phyloP scores from a whole-genome alignment of 2,329 filamentous ascomycete genomes.

The Fragosphaeria purpurea region DNA sequence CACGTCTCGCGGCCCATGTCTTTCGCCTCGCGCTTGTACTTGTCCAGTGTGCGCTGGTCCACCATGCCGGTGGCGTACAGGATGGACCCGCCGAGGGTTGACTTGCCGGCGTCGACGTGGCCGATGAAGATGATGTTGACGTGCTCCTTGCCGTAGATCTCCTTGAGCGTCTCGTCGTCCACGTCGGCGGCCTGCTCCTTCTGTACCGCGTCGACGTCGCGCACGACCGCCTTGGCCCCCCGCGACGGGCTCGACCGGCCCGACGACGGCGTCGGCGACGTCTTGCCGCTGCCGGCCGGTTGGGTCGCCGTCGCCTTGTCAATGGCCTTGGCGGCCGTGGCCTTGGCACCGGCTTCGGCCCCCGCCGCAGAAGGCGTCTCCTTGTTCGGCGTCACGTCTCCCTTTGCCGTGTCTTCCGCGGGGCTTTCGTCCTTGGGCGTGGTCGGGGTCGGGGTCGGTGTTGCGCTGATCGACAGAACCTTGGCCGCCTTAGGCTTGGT shows the following conservation, averaged over 20 bases:
- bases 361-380: slow-evolving; percentile 18
- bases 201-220: slow-evolving; percentile 72
- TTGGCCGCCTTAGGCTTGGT: slow-evolving; percentile 49
- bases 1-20: slow-evolving; percentile 93
- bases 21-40: slow-evolving; percentile 95
- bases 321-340: slow-evolving; percentile 78
- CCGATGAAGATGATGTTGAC: slow-evolving; percentile 94
- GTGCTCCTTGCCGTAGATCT: slow-evolving; percentile 90
- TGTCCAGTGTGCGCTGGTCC: slow-evolving; percentile 96
- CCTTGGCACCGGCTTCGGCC: slow-evolving; percentile 62
- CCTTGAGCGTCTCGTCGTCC: slow-evolving; percentile 64
- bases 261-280: slow-evolving; percentile 72
- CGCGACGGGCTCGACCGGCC: slow-evolving; percentile 73
- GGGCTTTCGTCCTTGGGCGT: slow-evolving; percentile 28
- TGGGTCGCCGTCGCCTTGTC: slow-evolving; percentile 72
- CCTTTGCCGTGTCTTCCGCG: slow-evolving; percentile 33
- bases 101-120: slow-evolving; percentile 97
- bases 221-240: slow-evolving; percentile 40
- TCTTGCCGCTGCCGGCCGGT: slow-evolving; percentile 54
- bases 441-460: not conserved
- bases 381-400: slow-evolving; percentile 12
- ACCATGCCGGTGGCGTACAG: slow-evolving; percentile 95
- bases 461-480: slow-evolving; percentile 61
- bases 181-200: slow-evolving; percentile 73
- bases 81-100: slow-evolving; percentile 87